Evolutionary conservation across 495 filamentous ascomycete genomes (phyloP), one percentile per base, ranked within the genome.

Genomic region (Hyphodiscus hymeniophilus): DNA sequence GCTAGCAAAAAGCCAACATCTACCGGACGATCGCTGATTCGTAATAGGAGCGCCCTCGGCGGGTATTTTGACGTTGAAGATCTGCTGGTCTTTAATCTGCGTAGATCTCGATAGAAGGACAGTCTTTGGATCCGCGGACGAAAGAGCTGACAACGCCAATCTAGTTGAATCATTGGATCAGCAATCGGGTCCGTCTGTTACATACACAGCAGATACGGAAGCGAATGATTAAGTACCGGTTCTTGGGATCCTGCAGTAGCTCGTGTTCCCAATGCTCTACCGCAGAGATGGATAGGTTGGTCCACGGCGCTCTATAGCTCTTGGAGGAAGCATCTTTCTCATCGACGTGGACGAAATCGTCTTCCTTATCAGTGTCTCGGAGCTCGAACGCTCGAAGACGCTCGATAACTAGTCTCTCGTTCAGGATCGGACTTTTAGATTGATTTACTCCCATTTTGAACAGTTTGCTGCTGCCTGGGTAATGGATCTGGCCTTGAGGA

Each of bases 1-100:
- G 21, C 79, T 70, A 6, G 89, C 89, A 55, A 95, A 95, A 40
- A 94, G 75, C 88, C 88, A 95, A 69, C 88, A 95, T 48, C 88
- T 75, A 10, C 88, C 88, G 2, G 80, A 84, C 1, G 74, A 72
- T 17, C 80, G 71, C 63, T 95, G 88, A 63, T 92, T 89, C 6
- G 88, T 95, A 55, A 94, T 84, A 6, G 88, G 88, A 0, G 71
- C 70, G 32, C 89, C 88, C 65, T 94, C 87, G 31, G 87, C 71
- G 3, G 85, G 82, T 51, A 95, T 86, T 63, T 81, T 80, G 61
- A 88, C 59, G 56, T 89, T 91, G 76, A 88, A 95, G 33, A 81
- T 71, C 42, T 92, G 87, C 26, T 71, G 77, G 57, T 89, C 80
- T n/a, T 72, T 65, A 34, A 83, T 66, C 43, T 70, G 73, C 20